These are phyloP conservation scores for Acaromyces ingoldii DNA, from an alignment of 1,284 basidiomycete species.

Conservation along the genomic window DNA sequence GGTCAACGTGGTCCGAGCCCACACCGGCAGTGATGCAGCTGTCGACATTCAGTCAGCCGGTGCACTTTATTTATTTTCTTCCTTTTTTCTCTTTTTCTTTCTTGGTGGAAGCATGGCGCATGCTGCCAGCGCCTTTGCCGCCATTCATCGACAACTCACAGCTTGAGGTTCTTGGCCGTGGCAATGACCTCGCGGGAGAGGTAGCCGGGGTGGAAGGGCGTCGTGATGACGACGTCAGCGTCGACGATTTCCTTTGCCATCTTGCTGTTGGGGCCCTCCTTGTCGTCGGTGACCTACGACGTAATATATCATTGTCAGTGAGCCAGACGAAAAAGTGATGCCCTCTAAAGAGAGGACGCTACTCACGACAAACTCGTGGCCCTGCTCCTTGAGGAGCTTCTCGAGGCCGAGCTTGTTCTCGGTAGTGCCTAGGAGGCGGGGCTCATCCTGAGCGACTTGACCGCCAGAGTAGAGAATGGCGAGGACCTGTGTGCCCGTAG, in stretches of 20 bases:
- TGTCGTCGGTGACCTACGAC: slow-evolving; percentile 70
- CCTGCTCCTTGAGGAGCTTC: slow-evolving; percentile 58
- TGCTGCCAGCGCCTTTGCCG: too few relatives aligned
- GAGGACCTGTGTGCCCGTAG: slow-evolving; percentile 2
- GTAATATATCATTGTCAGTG: too few relatives aligned
- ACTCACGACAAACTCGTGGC: slow-evolving; percentile 61
- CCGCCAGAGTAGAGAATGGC: slow-evolving; percentile 24
- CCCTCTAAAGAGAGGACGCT: neutral
- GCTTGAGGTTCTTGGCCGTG: slow-evolving; percentile 82
- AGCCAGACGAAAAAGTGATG: slow-evolving; percentile 1
- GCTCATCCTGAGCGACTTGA: slow-evolving; percentile 70
- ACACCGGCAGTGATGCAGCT: slow-evolving; percentile 92
- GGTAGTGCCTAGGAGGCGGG: slow-evolving; percentile 78
- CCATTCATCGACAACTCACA: too few relatives aligned
- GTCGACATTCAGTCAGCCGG: too few relatives aligned
- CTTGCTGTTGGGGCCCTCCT: slow-evolving; percentile 76
- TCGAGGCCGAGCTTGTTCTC: slow-evolving; percentile 64
- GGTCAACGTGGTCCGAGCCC: slow-evolving; percentile 79
- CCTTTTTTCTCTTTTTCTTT: too few relatives aligned
- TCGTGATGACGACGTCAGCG: slow-evolving; percentile 62
- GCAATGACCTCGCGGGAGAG: slow-evolving; percentile 72
- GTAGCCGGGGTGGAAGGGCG: slow-evolving; percentile 78
- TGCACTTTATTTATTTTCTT: too few relatives aligned
- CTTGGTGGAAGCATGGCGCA: too few relatives aligned
- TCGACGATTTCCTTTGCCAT: slow-evolving; percentile 82